A percentile compares a stretch with the other conserved stretches of the same genome.
phyloP scores from a whole-genome alignment of 495 filamentous ascomycete species.

The Hyaloscypha variabilis region DNA sequence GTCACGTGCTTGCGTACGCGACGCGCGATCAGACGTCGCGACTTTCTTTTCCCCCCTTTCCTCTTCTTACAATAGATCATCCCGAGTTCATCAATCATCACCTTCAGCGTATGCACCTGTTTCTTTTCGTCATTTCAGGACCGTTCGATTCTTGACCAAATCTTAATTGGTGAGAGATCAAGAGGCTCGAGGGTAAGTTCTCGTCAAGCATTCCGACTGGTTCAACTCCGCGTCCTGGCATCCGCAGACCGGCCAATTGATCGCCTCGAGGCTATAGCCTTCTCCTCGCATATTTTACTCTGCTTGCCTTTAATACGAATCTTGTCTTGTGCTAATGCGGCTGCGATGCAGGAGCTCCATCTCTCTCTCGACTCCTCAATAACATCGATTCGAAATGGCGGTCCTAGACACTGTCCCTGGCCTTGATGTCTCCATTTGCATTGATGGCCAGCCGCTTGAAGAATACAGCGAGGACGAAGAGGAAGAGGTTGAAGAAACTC shows the following conservation, averaged over 20 bases:
- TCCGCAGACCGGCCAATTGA: neutral
- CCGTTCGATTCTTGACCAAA: no score
- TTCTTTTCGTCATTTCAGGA: no score
- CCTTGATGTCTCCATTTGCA: neutral
- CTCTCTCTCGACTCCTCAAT: neutral
- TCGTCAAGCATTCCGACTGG: neutral
- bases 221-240: neutral
- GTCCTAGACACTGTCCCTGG: slow-evolving; percentile 2
- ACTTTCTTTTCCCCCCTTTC: no score
- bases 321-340: neutral
- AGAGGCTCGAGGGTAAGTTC: neutral
- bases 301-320: neutral
- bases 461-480: slow-evolving; percentile 8
- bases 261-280: neutral
- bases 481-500: neutral
- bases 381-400: slow-evolving; percentile 5
- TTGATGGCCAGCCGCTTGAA: neutral
- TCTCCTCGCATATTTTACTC: neutral
- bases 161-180: no score
- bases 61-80: no score
- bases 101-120: no score
- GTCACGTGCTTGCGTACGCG: no score
- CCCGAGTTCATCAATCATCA: no score
- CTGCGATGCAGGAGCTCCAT: neutral
- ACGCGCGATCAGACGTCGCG: no score